phyloP scores from a whole-genome alignment of 306 rosid genomes.

The Acacia confusa region DNA sequence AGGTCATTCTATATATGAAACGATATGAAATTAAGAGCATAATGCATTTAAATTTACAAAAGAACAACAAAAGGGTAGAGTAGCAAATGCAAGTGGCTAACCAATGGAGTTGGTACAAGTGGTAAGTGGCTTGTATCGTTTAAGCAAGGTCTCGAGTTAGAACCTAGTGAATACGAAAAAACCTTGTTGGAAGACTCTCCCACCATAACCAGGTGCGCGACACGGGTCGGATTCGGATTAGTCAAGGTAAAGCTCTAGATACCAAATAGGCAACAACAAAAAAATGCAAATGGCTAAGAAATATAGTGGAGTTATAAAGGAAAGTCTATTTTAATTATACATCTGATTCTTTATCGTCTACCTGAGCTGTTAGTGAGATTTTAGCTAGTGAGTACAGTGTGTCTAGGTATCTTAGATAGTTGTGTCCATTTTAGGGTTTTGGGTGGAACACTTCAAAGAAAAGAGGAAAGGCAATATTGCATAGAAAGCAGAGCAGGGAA shows the following conservation, averaged over 20 bases:
- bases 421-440: conserved; percentile 30
- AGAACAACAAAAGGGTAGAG: neutral
- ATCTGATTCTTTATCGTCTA: conserved; percentile 19
- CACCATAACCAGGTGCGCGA: too few relatives aligned
- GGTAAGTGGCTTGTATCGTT: too few relatives aligned
- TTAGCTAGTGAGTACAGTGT: neutral
- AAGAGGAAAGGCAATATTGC: conserved; percentile 37
- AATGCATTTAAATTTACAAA: neutral
- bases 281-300: conserved; percentile 3
- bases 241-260: too few relatives aligned
- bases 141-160: too few relatives aligned
- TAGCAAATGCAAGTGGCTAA: neutral
- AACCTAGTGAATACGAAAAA: too few relatives aligned
- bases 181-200: too few relatives aligned
- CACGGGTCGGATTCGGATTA: too few relatives aligned
- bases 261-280: too few relatives aligned
- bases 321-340: neutral
- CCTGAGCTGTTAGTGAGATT: neutral
- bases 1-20: neutral
- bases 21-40: neutral
- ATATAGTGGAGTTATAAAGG: neutral
- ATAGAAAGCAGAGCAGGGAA: conserved; percentile 67
- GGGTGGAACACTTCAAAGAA: conserved; percentile 18
- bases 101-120: too few relatives aligned
- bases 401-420: conserved; percentile 29